Evolutionary conservation across 2,329 filamentous ascomycete species (phyloP).

Genomic region (Parasarocladium wereldwijsianum): DNA sequence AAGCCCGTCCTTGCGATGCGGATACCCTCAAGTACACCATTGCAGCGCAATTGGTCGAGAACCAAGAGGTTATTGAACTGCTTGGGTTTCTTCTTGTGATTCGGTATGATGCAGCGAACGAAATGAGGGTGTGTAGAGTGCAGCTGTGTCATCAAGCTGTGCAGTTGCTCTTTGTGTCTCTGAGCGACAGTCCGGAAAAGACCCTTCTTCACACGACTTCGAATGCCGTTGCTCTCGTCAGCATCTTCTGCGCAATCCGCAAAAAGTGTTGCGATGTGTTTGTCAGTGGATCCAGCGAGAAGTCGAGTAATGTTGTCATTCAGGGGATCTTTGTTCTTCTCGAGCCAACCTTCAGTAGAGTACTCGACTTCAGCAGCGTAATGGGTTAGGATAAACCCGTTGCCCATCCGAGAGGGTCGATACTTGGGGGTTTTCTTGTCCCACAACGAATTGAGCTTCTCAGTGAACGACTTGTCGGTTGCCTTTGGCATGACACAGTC

Average conservation of each 20-base stretch:
- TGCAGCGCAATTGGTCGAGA: slow-evolving; percentile 91
- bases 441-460: slow-evolving; percentile 94
- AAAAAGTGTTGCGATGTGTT: slow-evolving; percentile 74
- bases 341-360: slow-evolving; percentile 84
- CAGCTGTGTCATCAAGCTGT: slow-evolving; percentile 85
- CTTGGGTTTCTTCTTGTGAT: slow-evolving; percentile 94
- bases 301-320: slow-evolving; percentile 94
- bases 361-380: slow-evolving; percentile 98
- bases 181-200: slow-evolving; percentile 95
- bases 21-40: slow-evolving; percentile 98
- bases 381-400: slow-evolving; percentile 92
- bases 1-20: slow-evolving; percentile 94
- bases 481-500: slow-evolving; percentile 99
- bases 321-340: slow-evolving; percentile 97
- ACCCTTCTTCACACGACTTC: slow-evolving; percentile 86
- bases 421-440: slow-evolving; percentile 94
- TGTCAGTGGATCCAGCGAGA: slow-evolving; percentile 66
- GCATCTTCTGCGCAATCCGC: slow-evolving; percentile 73
- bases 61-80: slow-evolving; percentile 86
- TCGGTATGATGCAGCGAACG: slow-evolving; percentile 91
- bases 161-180: slow-evolving; percentile 94
- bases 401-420: slow-evolving; percentile 68
- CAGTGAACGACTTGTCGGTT: slow-evolving; percentile 90
- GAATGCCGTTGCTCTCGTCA: slow-evolving; percentile 52
- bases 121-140: slow-evolving; percentile 97